Evolutionary conservation across 2,329 filamentous ascomycete species (phyloP), one percentile per base, ranked within the genome.

Genomic region (Blastomyces silverae): DNA sequence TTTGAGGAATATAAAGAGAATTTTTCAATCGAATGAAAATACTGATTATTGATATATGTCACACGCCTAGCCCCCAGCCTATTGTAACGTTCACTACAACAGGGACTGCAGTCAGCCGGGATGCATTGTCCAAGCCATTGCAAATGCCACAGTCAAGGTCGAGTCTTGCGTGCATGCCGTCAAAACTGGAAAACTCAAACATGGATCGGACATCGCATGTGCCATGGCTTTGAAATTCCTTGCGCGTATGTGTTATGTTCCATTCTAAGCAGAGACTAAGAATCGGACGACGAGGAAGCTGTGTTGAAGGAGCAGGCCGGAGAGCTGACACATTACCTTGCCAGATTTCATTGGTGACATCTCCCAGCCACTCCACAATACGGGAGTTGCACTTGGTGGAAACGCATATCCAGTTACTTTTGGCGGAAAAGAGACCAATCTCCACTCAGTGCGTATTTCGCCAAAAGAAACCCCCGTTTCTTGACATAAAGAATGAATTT

Each of bases 81-180:
- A 37, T 34, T 79, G 77, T 64, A 70, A 71, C 42, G 67, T 78
- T 1, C 69, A 77, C 65, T 79, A 77, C 64, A 69, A 69, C 6
- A 70, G 70, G 28, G 77, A 79, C 62, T 79, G 77, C 61, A 70
- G 73, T 4, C 69, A 71, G 31, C 74, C 74, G 17, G 77, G 77
- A 1, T 79, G 77, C 57, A 74, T 79, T 46, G 76, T 79, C 20
- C 75, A 73, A 20, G 77, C 77, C 15, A 79, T 79, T 64, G 74
- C 73, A 17, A 79, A 79, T 62, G 77, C 78, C 67, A 78, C 76
- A 2, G 66, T 69, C 2, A 79, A 79, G 66, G 69, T 79, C 22
- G 70, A 68, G 31, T 70, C 67, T 3, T 79, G 78, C 56, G 57
- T 61, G 0, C 44, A 64, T 42, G 55, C 34, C 22, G 56, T 64